Percentiles rank a stretch among this genome's conserved stretches.
These are phyloP conservation scores for Aspergillus eucalypticola DNA, from an alignment of 2,329 filamentous ascomycete genomes.

Conservation along the genomic window DNA sequence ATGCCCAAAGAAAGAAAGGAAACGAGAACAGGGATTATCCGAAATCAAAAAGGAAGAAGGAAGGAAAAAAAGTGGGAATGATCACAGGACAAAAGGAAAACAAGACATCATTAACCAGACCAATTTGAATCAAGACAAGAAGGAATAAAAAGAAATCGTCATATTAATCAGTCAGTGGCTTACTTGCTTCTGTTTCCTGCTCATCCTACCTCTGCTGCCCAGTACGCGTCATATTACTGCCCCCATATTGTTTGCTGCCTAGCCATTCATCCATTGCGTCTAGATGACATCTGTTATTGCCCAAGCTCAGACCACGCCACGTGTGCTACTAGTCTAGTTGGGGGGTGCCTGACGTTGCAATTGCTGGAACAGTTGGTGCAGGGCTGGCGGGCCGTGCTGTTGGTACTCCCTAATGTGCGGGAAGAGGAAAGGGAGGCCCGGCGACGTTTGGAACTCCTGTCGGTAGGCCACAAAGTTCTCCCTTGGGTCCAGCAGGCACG, in stretches of 20 bases:
- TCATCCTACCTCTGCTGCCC: no score
- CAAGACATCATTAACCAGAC: not conserved
- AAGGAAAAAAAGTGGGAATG: not conserved
- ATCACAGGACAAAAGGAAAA: not conserved
- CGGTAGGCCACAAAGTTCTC: conserved; percentile 41
- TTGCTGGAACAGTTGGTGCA: conserved; percentile 32
- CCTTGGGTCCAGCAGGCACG: conserved; percentile 30
- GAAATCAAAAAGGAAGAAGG: not conserved
- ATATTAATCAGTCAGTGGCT: no score
- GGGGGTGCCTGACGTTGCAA: conserved; percentile 17
- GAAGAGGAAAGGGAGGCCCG: conserved; percentile 42
- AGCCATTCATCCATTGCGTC: not conserved
- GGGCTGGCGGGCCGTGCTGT: conserved; percentile 27
- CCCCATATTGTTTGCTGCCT: not conserved
- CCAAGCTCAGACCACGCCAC: not conserved
- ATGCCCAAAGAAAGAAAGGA: no score
- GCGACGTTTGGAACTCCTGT: conserved; percentile 31
- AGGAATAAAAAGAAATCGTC: not conserved
- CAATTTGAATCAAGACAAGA: not conserved
- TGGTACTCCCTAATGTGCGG: conserved; percentile 40
- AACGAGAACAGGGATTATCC: no score
- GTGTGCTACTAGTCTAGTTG: not conserved
- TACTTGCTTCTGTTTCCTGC: no score
- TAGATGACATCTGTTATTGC: not conserved
- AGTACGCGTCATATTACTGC: no score